These are phyloP conservation scores for Aspergillus pseudotamarii DNA, from an alignment of 2,329 filamentous ascomycete genomes.

Conservation along the genomic window DNA sequence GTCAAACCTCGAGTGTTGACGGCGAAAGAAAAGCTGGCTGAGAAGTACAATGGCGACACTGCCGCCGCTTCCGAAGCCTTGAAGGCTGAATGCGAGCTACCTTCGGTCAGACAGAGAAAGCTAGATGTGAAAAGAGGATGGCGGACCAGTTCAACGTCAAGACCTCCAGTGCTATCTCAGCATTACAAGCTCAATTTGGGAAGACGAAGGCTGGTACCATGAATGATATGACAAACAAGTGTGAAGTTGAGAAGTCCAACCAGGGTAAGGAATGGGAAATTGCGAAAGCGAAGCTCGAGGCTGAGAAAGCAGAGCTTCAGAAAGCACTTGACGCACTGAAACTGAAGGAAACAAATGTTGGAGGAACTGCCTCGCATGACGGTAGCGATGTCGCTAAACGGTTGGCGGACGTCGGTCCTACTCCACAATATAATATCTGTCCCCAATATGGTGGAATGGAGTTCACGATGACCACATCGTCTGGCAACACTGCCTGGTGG, in stretches of 20 bases:
- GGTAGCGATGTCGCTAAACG: background rate
- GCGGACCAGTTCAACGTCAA: background rate
- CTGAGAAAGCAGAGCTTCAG: background rate
- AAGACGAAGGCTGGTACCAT: background rate
- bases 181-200: background rate
- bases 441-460: background rate
- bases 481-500: background rate
- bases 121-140: no score
- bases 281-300: background rate
- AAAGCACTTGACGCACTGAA: background rate
- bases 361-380: background rate
- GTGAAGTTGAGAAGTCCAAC: background rate
- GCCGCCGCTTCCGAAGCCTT: background rate
- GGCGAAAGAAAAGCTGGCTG: background rate
- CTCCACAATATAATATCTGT: background rate
- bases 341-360: background rate
- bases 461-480: background rate
- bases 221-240: background rate
- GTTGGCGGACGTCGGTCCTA: background rate
- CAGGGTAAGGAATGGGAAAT: background rate
- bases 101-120: no score
- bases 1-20: background rate
- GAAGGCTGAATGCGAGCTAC: background rate
- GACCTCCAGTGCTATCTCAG: background rate
- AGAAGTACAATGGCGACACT: background rate